phyloP scores from a whole-genome alignment of 2,329 filamentous ascomycete species.

The Stenocarpella maydis region DNA sequence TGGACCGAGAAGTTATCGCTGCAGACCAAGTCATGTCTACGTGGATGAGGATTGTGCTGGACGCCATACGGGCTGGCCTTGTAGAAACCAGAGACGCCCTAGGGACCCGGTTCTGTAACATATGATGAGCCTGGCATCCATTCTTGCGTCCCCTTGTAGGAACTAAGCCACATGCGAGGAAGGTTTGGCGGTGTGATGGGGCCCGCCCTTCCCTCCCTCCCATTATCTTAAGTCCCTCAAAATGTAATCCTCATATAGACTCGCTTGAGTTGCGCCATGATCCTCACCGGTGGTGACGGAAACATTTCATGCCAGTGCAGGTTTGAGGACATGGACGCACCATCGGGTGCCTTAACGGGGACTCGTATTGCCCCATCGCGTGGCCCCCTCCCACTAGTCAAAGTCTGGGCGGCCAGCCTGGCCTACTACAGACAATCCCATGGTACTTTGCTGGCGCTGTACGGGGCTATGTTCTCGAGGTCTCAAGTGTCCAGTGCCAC shows the following conservation, averaged over 20 bases:
- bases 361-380: background rate
- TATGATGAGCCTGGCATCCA: background rate
- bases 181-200: constrained; percentile 1
- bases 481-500: background rate
- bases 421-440: background rate
- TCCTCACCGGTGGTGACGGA: background rate
- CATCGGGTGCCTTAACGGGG: background rate
- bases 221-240: background rate
- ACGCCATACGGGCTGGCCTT: background rate
- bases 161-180: background rate
- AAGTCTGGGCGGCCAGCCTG: background rate
- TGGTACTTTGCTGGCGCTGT: background rate
- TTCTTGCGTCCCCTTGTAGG: background rate
- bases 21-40: background rate
- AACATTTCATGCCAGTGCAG: background rate
- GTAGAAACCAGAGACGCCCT: background rate
- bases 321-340: background rate
- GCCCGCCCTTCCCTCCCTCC: background rate
- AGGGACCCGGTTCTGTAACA: background rate
- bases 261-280: background rate
- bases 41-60: background rate
- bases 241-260: background rate
- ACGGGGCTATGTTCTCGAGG: background rate
- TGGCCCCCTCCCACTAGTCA: background rate
- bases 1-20: background rate